A percentile compares a stretch with the other conserved stretches of the same genome.
These are phyloP conservation scores for Phialocephala subalpina DNA, from an alignment of 2,329 filamentous ascomycete genomes.

Conservation along the genomic window DNA sequence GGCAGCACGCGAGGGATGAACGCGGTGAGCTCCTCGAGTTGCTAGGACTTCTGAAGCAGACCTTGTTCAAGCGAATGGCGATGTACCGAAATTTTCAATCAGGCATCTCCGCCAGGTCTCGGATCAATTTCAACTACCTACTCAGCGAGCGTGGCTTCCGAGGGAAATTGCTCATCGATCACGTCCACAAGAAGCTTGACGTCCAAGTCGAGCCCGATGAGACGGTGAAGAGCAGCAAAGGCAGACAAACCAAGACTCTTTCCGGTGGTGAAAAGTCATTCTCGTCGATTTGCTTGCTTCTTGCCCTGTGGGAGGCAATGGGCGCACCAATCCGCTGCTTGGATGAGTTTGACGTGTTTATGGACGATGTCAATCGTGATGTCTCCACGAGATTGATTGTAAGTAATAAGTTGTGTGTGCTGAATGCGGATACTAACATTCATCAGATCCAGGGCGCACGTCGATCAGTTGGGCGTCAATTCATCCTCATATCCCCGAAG, in stretches of 20 bases:
- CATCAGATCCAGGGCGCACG: conserved; percentile 81
- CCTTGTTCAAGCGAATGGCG: conserved; percentile 72
- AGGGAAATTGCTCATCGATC: conserved; percentile 81
- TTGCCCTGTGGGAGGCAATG: conserved; percentile 98
- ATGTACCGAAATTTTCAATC: conserved; percentile 86
- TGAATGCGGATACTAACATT: conserved; percentile 34
- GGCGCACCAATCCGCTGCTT: conserved; percentile 93
- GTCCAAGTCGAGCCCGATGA: conserved; percentile 78
- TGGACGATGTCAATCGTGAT: conserved; percentile 95
- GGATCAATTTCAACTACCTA: conserved; percentile 86
- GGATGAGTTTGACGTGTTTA: conserved; percentile 99
- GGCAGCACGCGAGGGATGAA: conserved; percentile 52
- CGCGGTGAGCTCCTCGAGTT: conserved; percentile 54
- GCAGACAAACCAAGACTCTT: conserved; percentile 87
- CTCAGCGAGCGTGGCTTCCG: conserved; percentile 90
- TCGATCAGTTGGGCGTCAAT: conserved; percentile 88
- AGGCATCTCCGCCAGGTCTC: conserved; percentile 84
- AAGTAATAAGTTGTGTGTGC: conserved; percentile 48
- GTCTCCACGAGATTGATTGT: conserved; percentile 95
- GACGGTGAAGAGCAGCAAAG: conserved; percentile 73
- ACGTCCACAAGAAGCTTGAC: conserved; percentile 69
- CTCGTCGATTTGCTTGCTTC: conserved; percentile 90
- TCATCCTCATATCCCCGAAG: conserved; percentile 95
- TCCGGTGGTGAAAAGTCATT: conserved; percentile 98
- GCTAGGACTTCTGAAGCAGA: conserved; percentile 56